A percentile compares a stretch with the other conserved stretches of the same genome.
Conservation (phyloP, 2,329 filamentous ascomycete genomes). For the Phaeosphaeria sp. region DNA sequence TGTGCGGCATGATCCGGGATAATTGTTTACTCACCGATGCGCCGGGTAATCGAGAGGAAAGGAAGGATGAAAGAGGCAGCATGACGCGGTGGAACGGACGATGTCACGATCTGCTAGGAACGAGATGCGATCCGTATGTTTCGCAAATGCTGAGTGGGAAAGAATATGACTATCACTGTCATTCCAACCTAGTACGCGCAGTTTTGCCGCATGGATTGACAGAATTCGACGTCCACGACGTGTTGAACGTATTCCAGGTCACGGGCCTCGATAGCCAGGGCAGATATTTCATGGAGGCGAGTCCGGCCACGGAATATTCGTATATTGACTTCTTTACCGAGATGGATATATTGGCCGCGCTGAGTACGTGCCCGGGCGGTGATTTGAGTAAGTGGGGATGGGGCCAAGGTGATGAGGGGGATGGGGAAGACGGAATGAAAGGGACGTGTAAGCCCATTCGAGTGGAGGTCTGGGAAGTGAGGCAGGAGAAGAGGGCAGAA, state of each 20-base stretch:
- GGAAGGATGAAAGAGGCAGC: constrained; percentile 52
- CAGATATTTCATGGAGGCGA: constrained; percentile 61
- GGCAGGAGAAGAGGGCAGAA: constrained; percentile 51
- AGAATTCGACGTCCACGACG: constrained; percentile 81
- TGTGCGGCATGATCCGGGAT: constrained; percentile 73
- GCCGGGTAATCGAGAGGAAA: constrained; percentile 45
- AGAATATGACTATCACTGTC: constrained; percentile 82
- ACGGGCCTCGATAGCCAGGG: constrained; percentile 71
- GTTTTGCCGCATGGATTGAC: constrained; percentile 71
- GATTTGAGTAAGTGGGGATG: constrained; percentile 85
- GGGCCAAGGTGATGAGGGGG: constrained; percentile 58
- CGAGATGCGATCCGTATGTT: constrained; percentile 80
- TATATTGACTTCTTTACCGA: constrained; percentile 82
- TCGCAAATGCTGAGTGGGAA: neutral
- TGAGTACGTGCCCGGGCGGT: constrained; percentile 78
- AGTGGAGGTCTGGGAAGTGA: constrained; percentile 73
- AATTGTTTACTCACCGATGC: constrained; percentile 56
- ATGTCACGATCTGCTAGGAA: constrained; percentile 82
- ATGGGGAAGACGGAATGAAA: constrained; percentile 64
- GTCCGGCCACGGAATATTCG: constrained; percentile 35
- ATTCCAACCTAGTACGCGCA: constrained; percentile 79
- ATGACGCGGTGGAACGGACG: constrained; percentile 66
- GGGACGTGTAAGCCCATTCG: constrained; percentile 73
- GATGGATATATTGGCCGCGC: constrained; percentile 71
- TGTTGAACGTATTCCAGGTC: constrained; percentile 86